Percentiles rank a stretch among this genome's conserved stretches.
These are phyloP conservation scores for Aspergillus sclerotioniger DNA, from an alignment of 495 filamentous ascomycete species.

Conservation along the genomic window DNA sequence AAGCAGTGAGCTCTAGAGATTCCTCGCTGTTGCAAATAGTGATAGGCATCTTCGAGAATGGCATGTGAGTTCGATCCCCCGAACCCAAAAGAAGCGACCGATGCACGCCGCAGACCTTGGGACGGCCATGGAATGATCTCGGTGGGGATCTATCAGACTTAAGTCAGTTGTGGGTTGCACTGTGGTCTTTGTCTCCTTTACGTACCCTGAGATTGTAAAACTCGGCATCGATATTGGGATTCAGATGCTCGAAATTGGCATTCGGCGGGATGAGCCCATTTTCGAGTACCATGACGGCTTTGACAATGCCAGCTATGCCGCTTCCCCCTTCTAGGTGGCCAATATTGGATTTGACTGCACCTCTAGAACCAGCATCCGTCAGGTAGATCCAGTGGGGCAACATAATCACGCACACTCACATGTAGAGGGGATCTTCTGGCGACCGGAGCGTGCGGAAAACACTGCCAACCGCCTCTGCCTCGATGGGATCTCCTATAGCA, in stretches of 20 bases:
- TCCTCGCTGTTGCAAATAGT: neutral
- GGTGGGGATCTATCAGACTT: constrained; percentile 1
- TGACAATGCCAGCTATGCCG: constrained; percentile 37
- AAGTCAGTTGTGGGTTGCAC: constrained; percentile 3
- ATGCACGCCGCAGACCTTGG: constrained; percentile 10
- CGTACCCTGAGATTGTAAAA: constrained; percentile 30
- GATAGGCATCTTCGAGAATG: constrained; percentile 22
- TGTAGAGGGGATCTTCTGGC: neutral
- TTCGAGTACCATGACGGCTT: constrained; percentile 32
- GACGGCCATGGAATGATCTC: constrained; percentile 15
- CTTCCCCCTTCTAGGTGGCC: constrained; percentile 36
- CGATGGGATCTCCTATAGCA: constrained; percentile 57
- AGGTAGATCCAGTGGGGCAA: no score
- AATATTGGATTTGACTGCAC: constrained; percentile 37
- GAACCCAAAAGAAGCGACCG: constrained; percentile 31
- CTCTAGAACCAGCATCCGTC: neutral
- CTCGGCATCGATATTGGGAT: constrained; percentile 26
- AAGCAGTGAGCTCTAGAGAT: neutral
- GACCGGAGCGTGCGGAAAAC: constrained; percentile 40
- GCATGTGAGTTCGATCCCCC: constrained; percentile 33
- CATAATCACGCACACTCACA: neutral
- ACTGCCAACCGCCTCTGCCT: constrained; percentile 52
- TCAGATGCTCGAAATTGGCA: constrained; percentile 27
- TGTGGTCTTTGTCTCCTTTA: no score
- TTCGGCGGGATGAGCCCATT: constrained; percentile 31